Percentiles rank a stretch among this genome's conserved stretches.
Conservation (phyloP, 768 basidiomycete species). For the Leccinum arenicola region DNA sequence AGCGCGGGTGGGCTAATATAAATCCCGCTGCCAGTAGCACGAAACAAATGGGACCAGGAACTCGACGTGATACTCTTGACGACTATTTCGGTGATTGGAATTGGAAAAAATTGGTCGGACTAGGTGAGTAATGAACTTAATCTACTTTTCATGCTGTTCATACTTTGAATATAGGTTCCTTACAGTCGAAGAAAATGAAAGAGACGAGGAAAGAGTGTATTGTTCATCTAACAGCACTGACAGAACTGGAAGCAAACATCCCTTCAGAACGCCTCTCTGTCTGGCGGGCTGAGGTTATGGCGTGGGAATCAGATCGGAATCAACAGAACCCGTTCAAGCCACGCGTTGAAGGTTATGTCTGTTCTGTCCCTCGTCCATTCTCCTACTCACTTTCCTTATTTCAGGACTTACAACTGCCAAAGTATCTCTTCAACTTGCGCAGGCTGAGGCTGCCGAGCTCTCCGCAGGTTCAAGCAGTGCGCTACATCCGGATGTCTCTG, state of each 20-base stretch:
- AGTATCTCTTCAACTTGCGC: not conserved
- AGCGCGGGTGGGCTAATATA: conserved; percentile 34
- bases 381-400: not conserved
- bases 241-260: not conserved
- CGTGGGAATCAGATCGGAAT: not conserved
- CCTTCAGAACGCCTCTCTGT: not conserved
- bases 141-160: not conserved
- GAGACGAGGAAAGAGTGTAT: not conserved
- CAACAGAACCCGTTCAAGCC: not conserved
- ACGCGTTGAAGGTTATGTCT: not conserved
- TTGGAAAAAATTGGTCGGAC: not conserved
- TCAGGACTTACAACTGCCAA: not conserved
- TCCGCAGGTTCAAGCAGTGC: not conserved
- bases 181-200: not conserved
- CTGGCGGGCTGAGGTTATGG: not conserved
- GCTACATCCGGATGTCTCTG: not conserved
- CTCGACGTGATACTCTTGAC: conserved; percentile 34
- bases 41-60: conserved; percentile 35
- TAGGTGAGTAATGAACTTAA: not conserved
- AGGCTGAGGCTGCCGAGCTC: not conserved
- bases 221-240: not conserved
- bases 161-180: not conserved
- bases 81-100: conserved; percentile 30
- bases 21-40: not conserved
- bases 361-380: not conserved